A percentile compares a stretch with the other conserved stretches of the same genome.
These are phyloP conservation scores for Diplodia seriata DNA, from an alignment of 2,329 filamentous ascomycete species.

Conservation along the genomic window DNA sequence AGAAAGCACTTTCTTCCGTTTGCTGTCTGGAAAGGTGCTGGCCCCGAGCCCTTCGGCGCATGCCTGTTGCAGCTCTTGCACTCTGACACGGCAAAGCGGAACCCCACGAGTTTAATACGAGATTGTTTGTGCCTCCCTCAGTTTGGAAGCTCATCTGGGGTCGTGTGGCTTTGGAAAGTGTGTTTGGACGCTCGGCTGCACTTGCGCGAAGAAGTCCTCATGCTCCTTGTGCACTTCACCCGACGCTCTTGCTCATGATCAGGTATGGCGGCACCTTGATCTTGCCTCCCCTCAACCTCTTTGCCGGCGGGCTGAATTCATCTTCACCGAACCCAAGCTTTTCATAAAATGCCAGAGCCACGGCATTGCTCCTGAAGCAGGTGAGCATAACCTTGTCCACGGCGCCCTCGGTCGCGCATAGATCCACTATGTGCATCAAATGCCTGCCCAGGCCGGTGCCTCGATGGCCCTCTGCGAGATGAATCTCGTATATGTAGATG, in stretches of 20 bases:
- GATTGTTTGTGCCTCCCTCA: neutral
- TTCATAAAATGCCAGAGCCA: constrained; percentile 66
- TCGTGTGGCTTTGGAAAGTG: no score
- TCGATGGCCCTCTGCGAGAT: constrained; percentile 65
- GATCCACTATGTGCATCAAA: constrained; percentile 65
- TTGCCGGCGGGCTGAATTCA: constrained; percentile 59
- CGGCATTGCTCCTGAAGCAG: constrained; percentile 69
- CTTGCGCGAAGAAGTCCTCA: no score
- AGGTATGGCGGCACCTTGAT: constrained; percentile 59
- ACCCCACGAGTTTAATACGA: neutral
- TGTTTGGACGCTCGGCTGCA: no score
- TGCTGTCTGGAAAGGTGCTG: neutral
- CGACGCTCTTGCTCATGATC: constrained; percentile 58
- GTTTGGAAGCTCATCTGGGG: neutral
- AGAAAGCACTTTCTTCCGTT: neutral
- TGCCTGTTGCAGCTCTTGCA: neutral
- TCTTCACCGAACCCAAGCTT: constrained; percentile 64
- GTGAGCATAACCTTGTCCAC: constrained; percentile 76
- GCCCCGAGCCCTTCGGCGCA: neutral
- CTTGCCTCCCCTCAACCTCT: constrained; percentile 57
- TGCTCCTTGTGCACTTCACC: neutral
- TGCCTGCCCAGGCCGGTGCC: constrained; percentile 67
- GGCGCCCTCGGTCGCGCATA: constrained; percentile 61
- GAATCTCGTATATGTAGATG: constrained; percentile 81
- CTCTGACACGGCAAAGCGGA: neutral